phyloP scores from a whole-genome alignment of 73 alveolate genomes.

The Blepharisma stoltei region DNA sequence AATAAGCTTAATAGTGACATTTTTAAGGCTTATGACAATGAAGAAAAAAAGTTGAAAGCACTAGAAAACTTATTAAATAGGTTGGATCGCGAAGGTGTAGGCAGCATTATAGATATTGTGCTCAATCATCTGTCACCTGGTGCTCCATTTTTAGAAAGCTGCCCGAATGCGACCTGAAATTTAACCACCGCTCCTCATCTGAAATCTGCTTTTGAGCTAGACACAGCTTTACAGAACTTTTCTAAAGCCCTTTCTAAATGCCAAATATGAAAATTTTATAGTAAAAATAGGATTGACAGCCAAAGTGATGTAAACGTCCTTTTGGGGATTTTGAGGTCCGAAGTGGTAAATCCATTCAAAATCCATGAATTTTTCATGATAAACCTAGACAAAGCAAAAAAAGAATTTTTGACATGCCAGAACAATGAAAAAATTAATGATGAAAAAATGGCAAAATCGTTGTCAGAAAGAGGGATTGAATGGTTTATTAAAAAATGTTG shows the following conservation, averaged over 20 bases:
- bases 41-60: background rate
- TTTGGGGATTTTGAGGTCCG: slow-evolving; percentile 33
- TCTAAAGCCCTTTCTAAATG: slow-evolving; percentile 61
- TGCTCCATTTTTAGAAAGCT: slow-evolving; percentile 64
- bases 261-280: slow-evolving; percentile 47
- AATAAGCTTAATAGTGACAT: slow-evolving; percentile 52
- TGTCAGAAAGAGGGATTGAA: too few relatives aligned
- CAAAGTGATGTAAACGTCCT: slow-evolving; percentile 67
- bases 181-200: slow-evolving; percentile 72
- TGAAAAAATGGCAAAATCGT: background rate
- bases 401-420: background rate
- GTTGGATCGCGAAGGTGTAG: slow-evolving; percentile 34
- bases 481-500: too few relatives aligned
- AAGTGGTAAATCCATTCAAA: slow-evolving; percentile 34
- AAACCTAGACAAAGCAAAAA: slow-evolving; percentile 28
- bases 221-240: slow-evolving; percentile 54
- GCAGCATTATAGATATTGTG: slow-evolving; percentile 72
- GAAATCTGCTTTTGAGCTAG: slow-evolving; percentile 72
- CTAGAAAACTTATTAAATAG: background rate
- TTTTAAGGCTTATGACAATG: background rate
- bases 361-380: slow-evolving; percentile 49
- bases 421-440: background rate
- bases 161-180: slow-evolving; percentile 82
- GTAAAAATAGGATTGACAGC: slow-evolving; percentile 63
- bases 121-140: slow-evolving; percentile 80